These are phyloP conservation scores for Citrullus colocynthis DNA, from an alignment of 306 rosid genomes.

Conservation along the genomic window DNA sequence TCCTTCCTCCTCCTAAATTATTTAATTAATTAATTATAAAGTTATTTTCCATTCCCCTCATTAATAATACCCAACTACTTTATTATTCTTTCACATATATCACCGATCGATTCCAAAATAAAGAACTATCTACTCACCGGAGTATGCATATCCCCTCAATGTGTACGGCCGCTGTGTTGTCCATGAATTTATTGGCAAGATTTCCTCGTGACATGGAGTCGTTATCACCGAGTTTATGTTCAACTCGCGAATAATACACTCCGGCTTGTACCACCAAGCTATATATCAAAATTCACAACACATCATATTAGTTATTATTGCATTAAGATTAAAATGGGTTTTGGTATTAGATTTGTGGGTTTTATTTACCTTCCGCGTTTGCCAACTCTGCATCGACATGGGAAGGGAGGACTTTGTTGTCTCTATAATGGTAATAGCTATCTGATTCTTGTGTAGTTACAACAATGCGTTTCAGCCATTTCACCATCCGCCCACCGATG, in stretches of 20 bases:
- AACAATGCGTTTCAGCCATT: conserved; percentile 68
- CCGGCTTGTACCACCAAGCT: conserved; percentile 95
- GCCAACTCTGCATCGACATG: conserved; percentile 73
- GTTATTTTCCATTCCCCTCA: neutral
- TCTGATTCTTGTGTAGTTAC: conserved; percentile 49
- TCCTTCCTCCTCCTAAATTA: conserved; percentile 63
- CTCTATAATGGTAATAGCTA: conserved; percentile 44
- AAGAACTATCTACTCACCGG: conserved; percentile 30
- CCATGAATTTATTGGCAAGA: conserved; percentile 70
- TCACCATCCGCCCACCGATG: conserved; percentile 71
- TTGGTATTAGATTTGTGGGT: neutral
- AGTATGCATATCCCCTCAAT: conserved; percentile 62
- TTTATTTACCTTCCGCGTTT: conserved; percentile 41
- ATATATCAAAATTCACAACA: neutral
- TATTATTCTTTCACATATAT: neutral
- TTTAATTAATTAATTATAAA: neutral
- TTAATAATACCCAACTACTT: neutral
- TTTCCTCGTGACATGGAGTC: conserved; percentile 70
- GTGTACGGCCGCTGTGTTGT: conserved; percentile 56
- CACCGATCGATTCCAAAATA: neutral
- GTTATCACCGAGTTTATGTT: conserved; percentile 80
- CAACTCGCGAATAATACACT: conserved; percentile 51
- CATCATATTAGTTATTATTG: neutral
- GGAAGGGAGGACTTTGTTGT: conserved; percentile 67
- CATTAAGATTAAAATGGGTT: neutral